Evolutionary conservation across 2,329 filamentous ascomycete genomes (phyloP), one percentile per base, ranked within the genome.

Genomic region (Exophiala sp.): DNA sequence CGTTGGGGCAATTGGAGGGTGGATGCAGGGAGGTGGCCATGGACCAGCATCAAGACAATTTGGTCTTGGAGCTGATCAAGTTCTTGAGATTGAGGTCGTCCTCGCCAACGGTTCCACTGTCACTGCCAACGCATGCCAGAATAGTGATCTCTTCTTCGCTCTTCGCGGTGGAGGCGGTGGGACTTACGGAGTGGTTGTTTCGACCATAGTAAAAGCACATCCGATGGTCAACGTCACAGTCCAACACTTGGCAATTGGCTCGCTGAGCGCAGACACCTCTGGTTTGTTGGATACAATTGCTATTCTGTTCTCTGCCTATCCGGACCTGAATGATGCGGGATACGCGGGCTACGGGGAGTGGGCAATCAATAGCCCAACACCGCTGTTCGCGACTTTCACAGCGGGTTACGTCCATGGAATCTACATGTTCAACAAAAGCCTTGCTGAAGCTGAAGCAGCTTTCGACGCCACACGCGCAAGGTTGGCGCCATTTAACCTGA

Each of bases 161-260:
- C 61, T 77, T 3, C 68, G 71, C 21, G 74, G 74, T 7, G 78
- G 78, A 4, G 79, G 79, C 2, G 79, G 77, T 1, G 76, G 75
- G 16, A 62, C 58, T 50, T 70, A 70, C 54, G 70, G 71, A 30
- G 63, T 74, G n/a, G 70, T 72, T 3, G 64, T 68, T 7, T 65
- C 64, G 21, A 70, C 68, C 29, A 73, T 70, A 10, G 56, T 74
- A 29, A 67, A 67, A n/a, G 68, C 70, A 10, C 70, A 70, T 38
- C 64, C 68, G 58, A 61, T 69, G 16, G 63, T 64, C 3, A 66
- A 65, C 1, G 52, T 70, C 34, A 53, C 69, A 3, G 46, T 55
- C 19, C 64, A 63, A 39, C 53, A 58, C 16, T 42, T 65, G 13
- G 56, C 59, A 8, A 60, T 65, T 16, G 57, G 57, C 3, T 57